phyloP scores from a whole-genome alignment of 1,284 basidiomycete species.

The Quambalaria eucalypti region DNA sequence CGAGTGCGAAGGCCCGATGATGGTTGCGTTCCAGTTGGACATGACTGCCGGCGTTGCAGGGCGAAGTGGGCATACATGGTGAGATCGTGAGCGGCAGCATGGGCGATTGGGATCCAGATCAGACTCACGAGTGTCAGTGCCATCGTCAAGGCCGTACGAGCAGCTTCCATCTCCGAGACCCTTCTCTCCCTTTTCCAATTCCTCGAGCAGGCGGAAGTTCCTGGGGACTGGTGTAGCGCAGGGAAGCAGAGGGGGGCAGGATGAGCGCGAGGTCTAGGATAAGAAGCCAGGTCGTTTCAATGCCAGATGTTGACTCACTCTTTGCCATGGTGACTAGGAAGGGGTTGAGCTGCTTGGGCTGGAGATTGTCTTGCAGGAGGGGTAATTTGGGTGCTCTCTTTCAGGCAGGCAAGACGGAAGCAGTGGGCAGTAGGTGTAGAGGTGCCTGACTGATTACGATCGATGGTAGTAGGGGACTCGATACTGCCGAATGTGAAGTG shows the following conservation, averaged over 20 bases:
- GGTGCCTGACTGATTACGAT: no score
- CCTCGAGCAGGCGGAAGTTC: slow-evolving; percentile 79
- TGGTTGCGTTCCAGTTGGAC: slow-evolving; percentile 97
- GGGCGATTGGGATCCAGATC: background rate
- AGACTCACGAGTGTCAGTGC: slow-evolving; percentile 40
- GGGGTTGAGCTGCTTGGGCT: no score
- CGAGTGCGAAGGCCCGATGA: slow-evolving; percentile 86
- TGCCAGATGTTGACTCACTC: background rate
- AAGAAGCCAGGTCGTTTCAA: background rate
- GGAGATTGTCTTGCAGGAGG: no score
- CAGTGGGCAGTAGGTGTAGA: no score
- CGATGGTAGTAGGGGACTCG: no score
- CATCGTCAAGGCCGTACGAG: slow-evolving; percentile 64
- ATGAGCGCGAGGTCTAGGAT: background rate
- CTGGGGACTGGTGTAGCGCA: slow-evolving; percentile 63
- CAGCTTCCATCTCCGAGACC: slow-evolving; percentile 96
- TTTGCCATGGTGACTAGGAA: background rate
- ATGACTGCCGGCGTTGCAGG: slow-evolving; percentile 51
- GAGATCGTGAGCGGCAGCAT: background rate
- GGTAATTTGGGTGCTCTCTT: no score
- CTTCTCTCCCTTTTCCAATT: slow-evolving; percentile 99
- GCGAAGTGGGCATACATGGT: background rate
- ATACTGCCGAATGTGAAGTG: no score
- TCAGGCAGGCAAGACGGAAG: no score
- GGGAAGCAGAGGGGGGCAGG: background rate